Percentiles rank a stretch among this genome's conserved stretches.
These are phyloP conservation scores for Coriolopsis trogii DNA, from an alignment of 1,284 basidiomycete species.

Conservation along the genomic window DNA sequence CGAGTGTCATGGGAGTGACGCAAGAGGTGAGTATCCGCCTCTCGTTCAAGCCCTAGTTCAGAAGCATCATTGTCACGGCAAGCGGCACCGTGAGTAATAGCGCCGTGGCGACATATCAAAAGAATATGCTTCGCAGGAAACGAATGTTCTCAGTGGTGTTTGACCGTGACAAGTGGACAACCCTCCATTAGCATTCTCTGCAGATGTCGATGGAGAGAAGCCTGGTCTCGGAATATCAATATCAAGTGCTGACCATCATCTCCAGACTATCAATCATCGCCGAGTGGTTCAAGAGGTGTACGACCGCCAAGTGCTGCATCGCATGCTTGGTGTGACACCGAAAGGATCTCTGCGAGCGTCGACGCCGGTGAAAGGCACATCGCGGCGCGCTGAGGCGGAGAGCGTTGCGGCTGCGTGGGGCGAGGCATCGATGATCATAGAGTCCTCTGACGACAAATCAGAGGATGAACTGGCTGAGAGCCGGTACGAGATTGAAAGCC, in stretches of 20 bases:
- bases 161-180: no score
- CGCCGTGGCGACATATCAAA: no score
- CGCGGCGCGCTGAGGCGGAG: slow-evolving; percentile 24
- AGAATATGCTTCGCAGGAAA: no score
- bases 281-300: slow-evolving; percentile 72
- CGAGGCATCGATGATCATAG: slow-evolving; percentile 44
- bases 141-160: no score
- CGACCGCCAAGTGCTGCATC: slow-evolving; percentile 62
- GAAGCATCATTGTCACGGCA: no score
- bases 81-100: no score
- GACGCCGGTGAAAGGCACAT: slow-evolving; percentile 16
- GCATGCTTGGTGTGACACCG: slow-evolving; percentile 55
- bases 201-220: no score
- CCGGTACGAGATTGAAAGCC: slow-evolving; percentile 52
- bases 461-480: slow-evolving; percentile 48
- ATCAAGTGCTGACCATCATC: slow-evolving; percentile 15
- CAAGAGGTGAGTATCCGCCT: slow-evolving; percentile 62
- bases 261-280: slow-evolving; percentile 73
- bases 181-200: no score
- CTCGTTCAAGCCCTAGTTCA: no score
- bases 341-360: slow-evolving; percentile 19
- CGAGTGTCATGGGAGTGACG: slow-evolving; percentile 80
- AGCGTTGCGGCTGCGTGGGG: slow-evolving; percentile 42
- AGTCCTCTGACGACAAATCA: slow-evolving; percentile 28
- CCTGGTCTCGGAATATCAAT: no score